Percentiles rank a stretch among this genome's conserved stretches.
Conservation (phyloP, 2,329 filamentous ascomycete species). For the Ophiostoma ips region DNA sequence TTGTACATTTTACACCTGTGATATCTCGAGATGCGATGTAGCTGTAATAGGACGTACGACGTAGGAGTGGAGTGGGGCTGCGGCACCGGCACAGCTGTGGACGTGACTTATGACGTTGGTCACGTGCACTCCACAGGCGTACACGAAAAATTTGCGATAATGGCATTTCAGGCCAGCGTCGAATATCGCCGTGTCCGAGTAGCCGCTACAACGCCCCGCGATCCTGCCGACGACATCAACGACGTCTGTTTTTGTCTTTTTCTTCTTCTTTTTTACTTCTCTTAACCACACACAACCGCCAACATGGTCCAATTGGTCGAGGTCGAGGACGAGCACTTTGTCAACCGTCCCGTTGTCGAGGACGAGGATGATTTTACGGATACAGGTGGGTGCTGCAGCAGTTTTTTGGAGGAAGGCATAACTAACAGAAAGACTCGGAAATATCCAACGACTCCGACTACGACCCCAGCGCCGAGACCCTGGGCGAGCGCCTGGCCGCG, state of each 20-base stretch:
- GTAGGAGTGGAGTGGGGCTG: no score
- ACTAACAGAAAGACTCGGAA: slow-evolving; percentile 49
- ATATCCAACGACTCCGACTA: slow-evolving; percentile 70
- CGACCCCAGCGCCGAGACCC: slow-evolving; percentile 41
- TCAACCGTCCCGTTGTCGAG: slow-evolving; percentile 50
- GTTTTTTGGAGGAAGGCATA: not conserved
- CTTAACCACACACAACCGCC: not conserved
- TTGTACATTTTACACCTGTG: no score
- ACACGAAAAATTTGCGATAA: slow-evolving; percentile 5
- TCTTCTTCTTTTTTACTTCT: not conserved
- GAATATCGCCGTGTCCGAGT: not conserved
- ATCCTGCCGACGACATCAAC: not conserved
- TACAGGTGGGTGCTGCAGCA: slow-evolving; percentile 48
- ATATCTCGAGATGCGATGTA: no score
- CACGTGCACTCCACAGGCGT: slow-evolving; percentile 1
- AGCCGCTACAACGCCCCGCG: not conserved
- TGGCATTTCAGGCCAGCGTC: not conserved
- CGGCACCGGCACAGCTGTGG: not conserved
- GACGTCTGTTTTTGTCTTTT: no score
- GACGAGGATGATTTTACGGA: slow-evolving; percentile 89
- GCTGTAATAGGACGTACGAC: no score
- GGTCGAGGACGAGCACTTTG: slow-evolving; percentile 92
- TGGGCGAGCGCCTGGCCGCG: slow-evolving; percentile 57
- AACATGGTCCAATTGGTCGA: slow-evolving; percentile 90
- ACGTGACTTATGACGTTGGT: not conserved